Evolutionary conservation across 2,329 filamentous ascomycete genomes (phyloP).

Genomic region (Alternaria brassicae): DNA sequence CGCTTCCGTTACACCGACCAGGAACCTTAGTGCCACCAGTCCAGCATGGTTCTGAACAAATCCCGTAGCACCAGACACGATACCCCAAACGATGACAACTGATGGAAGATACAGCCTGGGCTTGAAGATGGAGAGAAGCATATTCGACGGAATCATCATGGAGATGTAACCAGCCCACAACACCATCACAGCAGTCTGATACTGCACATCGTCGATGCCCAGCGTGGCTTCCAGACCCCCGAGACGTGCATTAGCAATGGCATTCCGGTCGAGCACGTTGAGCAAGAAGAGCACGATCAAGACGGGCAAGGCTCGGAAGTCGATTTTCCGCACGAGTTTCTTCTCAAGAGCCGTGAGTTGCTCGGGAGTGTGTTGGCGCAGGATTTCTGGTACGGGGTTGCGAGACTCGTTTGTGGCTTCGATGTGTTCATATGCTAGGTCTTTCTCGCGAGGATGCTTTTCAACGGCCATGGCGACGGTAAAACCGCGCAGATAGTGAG

Average conservation of each 20-base stretch:
- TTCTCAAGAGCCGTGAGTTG: slow-evolving; percentile 36
- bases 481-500: not conserved
- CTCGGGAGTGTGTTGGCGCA: slow-evolving; percentile 19
- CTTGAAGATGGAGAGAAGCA: slow-evolving; percentile 61
- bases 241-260: slow-evolving; percentile 38
- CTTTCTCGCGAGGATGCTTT: slow-evolving; percentile 4
- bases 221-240: slow-evolving; percentile 28
- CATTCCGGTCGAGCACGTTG: slow-evolving; percentile 43
- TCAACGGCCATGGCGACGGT: not conserved
- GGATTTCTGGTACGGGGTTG: slow-evolving; percentile 18
- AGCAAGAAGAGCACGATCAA: slow-evolving; percentile 40
- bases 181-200: slow-evolving; percentile 44
- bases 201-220: slow-evolving; percentile 28
- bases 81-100: slow-evolving; percentile 55
- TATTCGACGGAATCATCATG: slow-evolving; percentile 69
- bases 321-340: slow-evolving; percentile 39
- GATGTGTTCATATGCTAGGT: slow-evolving; percentile 14
- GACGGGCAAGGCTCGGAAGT: slow-evolving; percentile 37
- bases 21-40: slow-evolving; percentile 52
- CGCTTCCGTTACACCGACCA: slow-evolving; percentile 46
- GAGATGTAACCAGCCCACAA: slow-evolving; percentile 68
- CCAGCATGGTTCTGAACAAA: slow-evolving; percentile 54
- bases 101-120: slow-evolving; percentile 62
- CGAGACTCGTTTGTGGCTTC: slow-evolving; percentile 9
- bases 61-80: slow-evolving; percentile 56